phyloP scores from a whole-genome alignment of 1,284 basidiomycete genomes.

The Trametes sp. region DNA sequence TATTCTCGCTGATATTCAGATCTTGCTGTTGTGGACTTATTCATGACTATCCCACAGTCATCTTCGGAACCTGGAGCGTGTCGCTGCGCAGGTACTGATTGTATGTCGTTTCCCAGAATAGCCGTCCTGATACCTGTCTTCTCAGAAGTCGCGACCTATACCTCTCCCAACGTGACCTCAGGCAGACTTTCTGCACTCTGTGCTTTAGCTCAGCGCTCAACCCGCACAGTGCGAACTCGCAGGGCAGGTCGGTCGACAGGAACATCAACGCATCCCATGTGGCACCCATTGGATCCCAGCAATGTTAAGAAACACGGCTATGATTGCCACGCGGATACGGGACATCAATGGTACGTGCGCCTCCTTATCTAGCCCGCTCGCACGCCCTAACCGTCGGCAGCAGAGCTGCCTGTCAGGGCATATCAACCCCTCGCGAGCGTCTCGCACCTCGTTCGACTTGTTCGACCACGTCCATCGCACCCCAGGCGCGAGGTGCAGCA shows the following conservation, averaged over 20 bases:
- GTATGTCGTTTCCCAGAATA: neutral
- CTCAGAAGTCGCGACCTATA: neutral
- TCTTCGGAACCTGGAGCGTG: too few species aligned
- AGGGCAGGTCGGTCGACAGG: too few species aligned
- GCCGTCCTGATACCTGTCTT: neutral
- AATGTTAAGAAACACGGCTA: neutral
- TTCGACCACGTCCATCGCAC: constrained; percentile 5
- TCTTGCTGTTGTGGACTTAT: too few species aligned
- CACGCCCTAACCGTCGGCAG: constrained; percentile 17
- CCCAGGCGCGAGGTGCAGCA: neutral
- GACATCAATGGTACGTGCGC: constrained; percentile 13
- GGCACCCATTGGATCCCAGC: neutral
- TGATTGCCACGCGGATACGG: constrained; percentile 17
- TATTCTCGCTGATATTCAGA: neutral
- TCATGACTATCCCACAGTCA: too few species aligned
- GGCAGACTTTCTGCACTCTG: too few species aligned
- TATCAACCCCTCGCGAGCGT: neutral
- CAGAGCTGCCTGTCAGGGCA: neutral
- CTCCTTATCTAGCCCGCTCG: constrained; percentile 14
- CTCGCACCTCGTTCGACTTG: constrained; percentile 11
- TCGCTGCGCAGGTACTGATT: neutral
- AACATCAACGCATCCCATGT: too few species aligned
- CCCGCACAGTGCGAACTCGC: too few species aligned
- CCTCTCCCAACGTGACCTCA: too few species aligned
- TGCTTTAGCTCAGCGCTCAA: too few species aligned